These are phyloP conservation scores for Pleurotus cornucopiae DNA, from an alignment of 768 basidiomycete genomes.

Conservation along the genomic window DNA sequence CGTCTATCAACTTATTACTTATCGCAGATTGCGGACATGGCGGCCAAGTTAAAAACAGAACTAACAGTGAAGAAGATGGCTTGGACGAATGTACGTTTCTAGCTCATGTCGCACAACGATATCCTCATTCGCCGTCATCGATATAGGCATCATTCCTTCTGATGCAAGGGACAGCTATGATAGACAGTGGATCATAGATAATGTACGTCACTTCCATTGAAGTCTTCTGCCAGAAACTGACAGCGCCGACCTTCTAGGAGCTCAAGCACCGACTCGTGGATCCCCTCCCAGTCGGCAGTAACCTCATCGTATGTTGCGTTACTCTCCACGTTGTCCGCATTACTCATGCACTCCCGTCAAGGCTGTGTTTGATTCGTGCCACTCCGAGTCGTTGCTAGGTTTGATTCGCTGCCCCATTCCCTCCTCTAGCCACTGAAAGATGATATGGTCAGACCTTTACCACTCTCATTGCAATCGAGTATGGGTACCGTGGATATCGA, in stretches of 20 bases:
- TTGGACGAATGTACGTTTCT: constrained; percentile 44
- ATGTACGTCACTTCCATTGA: constrained; percentile 20
- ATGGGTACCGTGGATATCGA: constrained; percentile 43
- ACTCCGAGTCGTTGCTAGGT: constrained; percentile 38
- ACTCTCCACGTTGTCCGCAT: constrained; percentile 1
- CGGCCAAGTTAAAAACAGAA: constrained; percentile 34
- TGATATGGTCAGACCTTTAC: constrained; percentile 35
- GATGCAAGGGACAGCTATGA: constrained; percentile 21
- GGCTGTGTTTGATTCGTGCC: constrained; percentile 35
- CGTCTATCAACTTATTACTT: too few species aligned
- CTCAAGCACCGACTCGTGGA: constrained; percentile 31
- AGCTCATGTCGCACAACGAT: not conserved
- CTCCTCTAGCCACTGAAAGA: not conserved
- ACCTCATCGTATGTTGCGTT: constrained; percentile 27
- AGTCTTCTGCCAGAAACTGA: not conserved
- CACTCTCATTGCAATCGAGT: constrained; percentile 41
- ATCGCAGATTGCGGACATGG: constrained; percentile 47
- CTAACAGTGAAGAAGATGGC: constrained; percentile 46
- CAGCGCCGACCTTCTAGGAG: constrained; percentile 17
- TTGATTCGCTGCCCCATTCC: not conserved
- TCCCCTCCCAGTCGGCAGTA: constrained; percentile 29
- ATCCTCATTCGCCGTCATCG: not conserved
- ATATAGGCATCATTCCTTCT: constrained; percentile 32
- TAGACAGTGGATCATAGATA: constrained; percentile 27
- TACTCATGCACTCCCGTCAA: not conserved